Base-by-base conservation (phyloP, 177 flowering plant genomes). In the Telopea speciosissima region DNA sequence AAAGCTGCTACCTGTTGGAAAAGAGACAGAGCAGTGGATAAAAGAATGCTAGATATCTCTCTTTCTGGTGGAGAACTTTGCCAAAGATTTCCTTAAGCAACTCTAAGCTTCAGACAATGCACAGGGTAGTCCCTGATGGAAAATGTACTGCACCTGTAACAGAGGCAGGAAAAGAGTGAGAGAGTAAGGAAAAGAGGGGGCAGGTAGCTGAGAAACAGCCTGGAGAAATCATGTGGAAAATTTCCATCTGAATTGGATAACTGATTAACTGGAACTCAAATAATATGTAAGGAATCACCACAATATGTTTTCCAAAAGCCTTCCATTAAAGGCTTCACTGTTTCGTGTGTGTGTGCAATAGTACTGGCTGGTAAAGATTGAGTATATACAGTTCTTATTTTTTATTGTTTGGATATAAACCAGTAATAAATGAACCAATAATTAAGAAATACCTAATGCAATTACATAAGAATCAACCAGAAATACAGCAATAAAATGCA, bases 61-160 rank as follows among this genome's bases (percentile, higher is more conserved):
- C 64, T 45, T 59, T 67, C 68, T 13, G 70, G 67, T 23, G 70
- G 42, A 60, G 78, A 70, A 75, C 83, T 81, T 62, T 74, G 75
- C 97, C 92, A 96, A 66, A 96, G 72, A 74, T 80, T 75, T 31
- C 70, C 62, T 8, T 91, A 85, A 64, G 86, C 83, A 75, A 75
- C 82, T 82, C 84, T 86, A 67, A 87, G 83, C 82, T 89, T 89
- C 74, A 86, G 72, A 70, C 77, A 67, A 40, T 85, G 82, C 63
- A 76, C 74, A 60, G 58, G 66, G 75, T 77, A 84, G 75, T 91
- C 88, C 82, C 82, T 84, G 73, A 93, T 79, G 16, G 85, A 67
- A 68, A 63, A 28, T 63, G 79, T 11, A 75, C 80, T 67, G 68
- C 82, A 73, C 81, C 98, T 91, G 83, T 26, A 65, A 19, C 25